Evolutionary conservation across 2,329 filamentous ascomycete species (phyloP), one percentile per base, ranked within the genome.

Genomic region (Beauveria asiatica): DNA sequence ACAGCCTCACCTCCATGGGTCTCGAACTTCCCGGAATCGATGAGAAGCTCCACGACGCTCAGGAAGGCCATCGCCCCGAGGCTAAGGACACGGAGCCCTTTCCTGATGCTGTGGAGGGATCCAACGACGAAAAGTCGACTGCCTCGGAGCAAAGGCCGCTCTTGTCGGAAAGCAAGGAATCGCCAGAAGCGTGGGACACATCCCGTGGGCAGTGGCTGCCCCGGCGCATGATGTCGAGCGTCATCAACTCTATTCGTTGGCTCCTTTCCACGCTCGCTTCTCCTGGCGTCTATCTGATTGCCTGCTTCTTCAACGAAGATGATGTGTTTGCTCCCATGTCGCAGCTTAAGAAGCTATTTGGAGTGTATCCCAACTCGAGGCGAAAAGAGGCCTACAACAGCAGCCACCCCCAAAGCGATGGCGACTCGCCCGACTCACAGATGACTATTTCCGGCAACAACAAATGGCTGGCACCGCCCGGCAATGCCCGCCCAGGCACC

Each of bases 251-350:
- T 6, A 80, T 96, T 66, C 85, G 86, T 65, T 89, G 90, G 76
- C 80, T 97, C 51, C 75, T 96, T 59, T 87, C 88, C 54, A 89
- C 90, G 16, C 76, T 97, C 62, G 83, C 88, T 27, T 86, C 88
- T 23, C 93, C 93, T 1, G 89, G 87, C 19, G 83, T 92, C 54
- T 97, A 93, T 74, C 75, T 96, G 60, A 84, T 92, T 62, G 87
- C 89, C 65, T 92, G 83, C 70, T 88, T 97, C 67, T 93, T 89
- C 75, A 87, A 95, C 69, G 86, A 91, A 50, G 77, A 89, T 61
- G 91, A 91, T 55, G 80, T 80, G 55, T 96, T 96, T 71, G 88
- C 90, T 57, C 84, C 90, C n/a, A 75, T 94, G 61, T 76, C 85
- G 53, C 92, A 90, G 61, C 74, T 94, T 48, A 82, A 83, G 69